Percentiles rank a stretch among this genome's conserved stretches.
Evolutionary conservation across 495 filamentous ascomycete genomes (phyloP).

Genomic region (Clavariopsis aquatica): DNA sequence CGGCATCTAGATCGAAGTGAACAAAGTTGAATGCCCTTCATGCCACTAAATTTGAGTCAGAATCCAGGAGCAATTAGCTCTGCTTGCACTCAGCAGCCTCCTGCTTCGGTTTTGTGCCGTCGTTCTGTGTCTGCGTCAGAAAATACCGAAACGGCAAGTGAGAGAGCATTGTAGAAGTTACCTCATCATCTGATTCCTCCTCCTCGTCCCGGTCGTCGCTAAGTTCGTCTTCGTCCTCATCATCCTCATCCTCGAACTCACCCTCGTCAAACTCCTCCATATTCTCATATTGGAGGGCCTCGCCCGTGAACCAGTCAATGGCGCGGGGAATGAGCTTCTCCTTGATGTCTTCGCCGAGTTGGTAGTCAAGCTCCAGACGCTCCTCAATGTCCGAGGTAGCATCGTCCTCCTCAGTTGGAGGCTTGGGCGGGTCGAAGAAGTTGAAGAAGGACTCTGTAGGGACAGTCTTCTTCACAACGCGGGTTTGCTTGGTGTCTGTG

Average conservation of each 20-base stretch:
- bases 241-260: conserved; percentile 84
- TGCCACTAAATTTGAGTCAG: conserved; percentile 11
- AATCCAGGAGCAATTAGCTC: conserved; percentile 63
- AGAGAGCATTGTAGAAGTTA: conserved; percentile 51
- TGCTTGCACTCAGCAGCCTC: conserved; percentile 99
- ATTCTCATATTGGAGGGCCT: conserved; percentile 96
- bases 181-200: conserved; percentile 91
- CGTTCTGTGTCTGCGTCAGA: conserved; percentile 65
- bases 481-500: conserved; percentile 95
- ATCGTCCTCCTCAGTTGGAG: conserved; percentile 75
- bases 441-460: conserved; percentile 99
- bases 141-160: conserved; percentile 5
- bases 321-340: conserved; percentile 99
- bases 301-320: conserved; percentile 99
- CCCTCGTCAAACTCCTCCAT: conserved; percentile 81
- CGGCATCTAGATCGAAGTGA: conserved; percentile 33
- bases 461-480: conserved; percentile 97
- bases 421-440: conserved; percentile 96
- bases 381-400: conserved; percentile 90
- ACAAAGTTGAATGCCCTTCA: conserved; percentile 20
- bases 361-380: conserved; percentile 97
- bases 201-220: conserved; percentile 87
- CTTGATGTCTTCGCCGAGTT: conserved; percentile 99
- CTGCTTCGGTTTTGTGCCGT: conserved; percentile 94
- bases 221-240: conserved; percentile 82